A percentile compares a stretch with the other conserved stretches of the same genome.
phyloP scores from a whole-genome alignment of 345 rosid species.

The Microcos paniculata region DNA sequence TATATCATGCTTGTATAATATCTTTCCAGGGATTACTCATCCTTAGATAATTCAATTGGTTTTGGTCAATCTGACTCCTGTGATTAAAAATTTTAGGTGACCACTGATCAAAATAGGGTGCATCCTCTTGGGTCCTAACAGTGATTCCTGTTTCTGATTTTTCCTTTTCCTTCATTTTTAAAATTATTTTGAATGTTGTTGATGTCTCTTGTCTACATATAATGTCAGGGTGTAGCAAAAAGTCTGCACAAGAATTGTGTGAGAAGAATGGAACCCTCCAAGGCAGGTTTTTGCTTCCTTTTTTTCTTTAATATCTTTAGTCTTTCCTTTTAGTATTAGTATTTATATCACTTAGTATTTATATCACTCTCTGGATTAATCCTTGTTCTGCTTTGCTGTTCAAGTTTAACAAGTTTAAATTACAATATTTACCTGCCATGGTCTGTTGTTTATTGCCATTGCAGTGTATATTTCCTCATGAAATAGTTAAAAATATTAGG shows the following conservation, averaged over 20 bases:
- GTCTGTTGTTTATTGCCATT: constrained; percentile 13
- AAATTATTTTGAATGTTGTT: not conserved
- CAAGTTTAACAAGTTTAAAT: not conserved
- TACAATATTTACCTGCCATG: not conserved
- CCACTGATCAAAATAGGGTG: not conserved
- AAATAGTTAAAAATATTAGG: constrained; percentile 51
- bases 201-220: not conserved
- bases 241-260: constrained; percentile 52
- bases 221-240: constrained; percentile 53
- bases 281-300: constrained; percentile 33
- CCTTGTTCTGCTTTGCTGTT: not conserved
- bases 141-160: not conserved
- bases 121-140: not conserved
- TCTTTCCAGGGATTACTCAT: not conserved
- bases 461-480: constrained; percentile 75
- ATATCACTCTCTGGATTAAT: not conserved
- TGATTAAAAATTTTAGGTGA: not conserved
- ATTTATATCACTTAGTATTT: not conserved
- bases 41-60: not conserved
- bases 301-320: not conserved
- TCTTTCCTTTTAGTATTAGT: not conserved
- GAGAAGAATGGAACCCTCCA: constrained; percentile 41
- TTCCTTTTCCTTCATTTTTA: not conserved
- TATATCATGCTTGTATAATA: not conserved
- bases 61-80: not conserved